Evolutionary conservation across 2,329 filamentous ascomycete species (phyloP).

Genomic region (Aspergillus tamarii): DNA sequence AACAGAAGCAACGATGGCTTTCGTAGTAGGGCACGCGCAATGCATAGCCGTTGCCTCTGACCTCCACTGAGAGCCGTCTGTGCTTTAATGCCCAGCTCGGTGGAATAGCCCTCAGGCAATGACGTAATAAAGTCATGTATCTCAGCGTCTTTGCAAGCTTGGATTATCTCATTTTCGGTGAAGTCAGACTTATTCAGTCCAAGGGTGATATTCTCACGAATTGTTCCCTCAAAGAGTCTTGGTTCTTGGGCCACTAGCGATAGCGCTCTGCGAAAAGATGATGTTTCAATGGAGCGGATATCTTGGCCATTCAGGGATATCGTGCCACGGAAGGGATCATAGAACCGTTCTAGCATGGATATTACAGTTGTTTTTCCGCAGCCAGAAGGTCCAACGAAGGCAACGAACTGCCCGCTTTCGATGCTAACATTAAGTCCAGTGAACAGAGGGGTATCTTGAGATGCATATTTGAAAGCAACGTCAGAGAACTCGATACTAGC

Average conservation of each 20-base stretch:
- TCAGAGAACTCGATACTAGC: constrained; percentile 32
- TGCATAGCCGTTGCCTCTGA: constrained; percentile 60
- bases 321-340: constrained; percentile 58
- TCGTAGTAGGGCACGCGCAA: constrained; percentile 59
- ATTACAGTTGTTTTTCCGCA: constrained; percentile 72
- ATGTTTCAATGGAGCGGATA: constrained; percentile 31
- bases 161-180: constrained; percentile 46
- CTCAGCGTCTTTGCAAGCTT: constrained; percentile 56
- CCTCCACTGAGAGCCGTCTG: constrained; percentile 55
- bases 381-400: constrained; percentile 61
- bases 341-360: constrained; percentile 66
- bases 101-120: constrained; percentile 56
- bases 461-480: constrained; percentile 42
- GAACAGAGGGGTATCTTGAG: constrained; percentile 35
- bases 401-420: constrained; percentile 55
- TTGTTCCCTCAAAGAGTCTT: constrained; percentile 48
- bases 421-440: constrained; percentile 38
- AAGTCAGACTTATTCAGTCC: constrained; percentile 42
- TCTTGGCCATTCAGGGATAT: constrained; percentile 41
- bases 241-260: constrained; percentile 50
- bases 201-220: constrained; percentile 53
- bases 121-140: constrained; percentile 58
- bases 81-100: constrained; percentile 54
- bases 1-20: constrained; percentile 58
- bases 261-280: constrained; percentile 35